Base-by-base conservation (phyloP, 2,329 filamentous ascomycete species). In the Lachnellula suecica region DNA sequence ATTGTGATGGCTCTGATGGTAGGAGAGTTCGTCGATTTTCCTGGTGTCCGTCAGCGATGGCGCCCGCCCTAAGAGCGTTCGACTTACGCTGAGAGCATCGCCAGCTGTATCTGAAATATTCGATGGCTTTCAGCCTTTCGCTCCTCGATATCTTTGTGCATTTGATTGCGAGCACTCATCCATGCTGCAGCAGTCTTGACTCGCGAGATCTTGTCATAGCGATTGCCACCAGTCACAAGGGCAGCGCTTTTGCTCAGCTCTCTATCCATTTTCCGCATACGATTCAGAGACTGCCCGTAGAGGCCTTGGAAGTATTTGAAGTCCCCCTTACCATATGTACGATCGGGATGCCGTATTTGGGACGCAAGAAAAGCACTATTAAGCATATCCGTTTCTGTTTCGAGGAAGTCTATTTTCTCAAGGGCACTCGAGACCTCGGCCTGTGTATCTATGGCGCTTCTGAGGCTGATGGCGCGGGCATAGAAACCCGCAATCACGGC, bases 1-100 rank as follows among this genome's bases (percentile, higher is more conserved):
- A 29, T 59, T 61, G 43, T 61, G 55, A 17, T 59, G 49, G 24
- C 55, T 59, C 43, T 61, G 57, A 43, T 61, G 51, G 45, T 61
- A 61, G 29, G 58, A 60, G 41, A 60, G 27, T 45, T 60, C 56
- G 44, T 61, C 59, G 31, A 59, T 47, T 49, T 60, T 61, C 29
- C 59, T 60, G 48, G 19, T 45, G 40, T 42, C 27, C 25, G 6
- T n/a, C n/a, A n/a, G n/a, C n/a, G n/a, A n/a, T n/a, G n/a, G n/a
- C n/a, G n/a, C n/a, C n/a, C n/a, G n/a, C n/a, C n/a, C n/a, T n/a
- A n/a, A n/a, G n/a, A n/a, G 35, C 10, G 5, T 11, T 45, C 17
- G 35, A 60, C 58, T 52, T 47, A 60, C 58, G 58, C 52, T 38
- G 59, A 60, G 37, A 59, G 38, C 48, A 58, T 60, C 3, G 56